phyloP scores from a whole-genome alignment of 176 grass and related monocot genomes.

The Phyllostachys edulis region DNA sequence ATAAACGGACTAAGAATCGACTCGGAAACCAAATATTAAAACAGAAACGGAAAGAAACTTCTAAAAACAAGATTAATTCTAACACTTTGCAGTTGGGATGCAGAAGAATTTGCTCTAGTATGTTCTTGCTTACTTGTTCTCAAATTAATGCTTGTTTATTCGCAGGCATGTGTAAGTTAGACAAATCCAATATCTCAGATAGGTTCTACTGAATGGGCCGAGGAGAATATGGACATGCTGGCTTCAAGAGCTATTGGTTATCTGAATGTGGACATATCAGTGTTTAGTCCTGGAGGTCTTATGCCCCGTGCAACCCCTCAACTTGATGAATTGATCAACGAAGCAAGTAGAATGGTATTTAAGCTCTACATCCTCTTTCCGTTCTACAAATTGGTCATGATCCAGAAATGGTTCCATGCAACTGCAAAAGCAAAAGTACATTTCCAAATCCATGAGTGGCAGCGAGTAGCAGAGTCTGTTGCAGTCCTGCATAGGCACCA shows the following conservation, averaged over 20 bases:
- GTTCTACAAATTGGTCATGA: not conserved
- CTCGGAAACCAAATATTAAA: no score
- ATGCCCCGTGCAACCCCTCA: constrained; percentile 69
- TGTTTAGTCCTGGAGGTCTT: constrained; percentile 57
- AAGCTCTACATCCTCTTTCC: not conserved
- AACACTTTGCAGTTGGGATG: constrained; percentile 96
- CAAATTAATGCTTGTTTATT: not conserved
- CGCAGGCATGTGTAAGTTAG: not conserved
- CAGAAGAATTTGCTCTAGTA: constrained; percentile 73
- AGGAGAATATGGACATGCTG: constrained; percentile 81
- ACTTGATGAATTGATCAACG: constrained; percentile 78
- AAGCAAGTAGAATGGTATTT: constrained; percentile 78
- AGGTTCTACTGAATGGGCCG: constrained; percentile 91
- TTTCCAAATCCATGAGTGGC: not conserved
- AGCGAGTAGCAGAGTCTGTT: not conserved
- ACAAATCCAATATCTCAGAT: constrained; percentile 40
- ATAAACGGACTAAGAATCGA: no score
- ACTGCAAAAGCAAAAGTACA: not conserved
- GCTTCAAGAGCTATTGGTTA: constrained; percentile 79
- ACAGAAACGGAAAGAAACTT: no score
- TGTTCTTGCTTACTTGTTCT: not conserved
- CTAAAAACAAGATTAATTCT: no score
- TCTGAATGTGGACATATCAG: constrained; percentile 77
- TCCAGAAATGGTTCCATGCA: not conserved
- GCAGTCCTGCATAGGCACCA: not conserved